These are phyloP conservation scores for Aspergillus texensis DNA, from an alignment of 2,329 filamentous ascomycete genomes.

Conservation along the genomic window DNA sequence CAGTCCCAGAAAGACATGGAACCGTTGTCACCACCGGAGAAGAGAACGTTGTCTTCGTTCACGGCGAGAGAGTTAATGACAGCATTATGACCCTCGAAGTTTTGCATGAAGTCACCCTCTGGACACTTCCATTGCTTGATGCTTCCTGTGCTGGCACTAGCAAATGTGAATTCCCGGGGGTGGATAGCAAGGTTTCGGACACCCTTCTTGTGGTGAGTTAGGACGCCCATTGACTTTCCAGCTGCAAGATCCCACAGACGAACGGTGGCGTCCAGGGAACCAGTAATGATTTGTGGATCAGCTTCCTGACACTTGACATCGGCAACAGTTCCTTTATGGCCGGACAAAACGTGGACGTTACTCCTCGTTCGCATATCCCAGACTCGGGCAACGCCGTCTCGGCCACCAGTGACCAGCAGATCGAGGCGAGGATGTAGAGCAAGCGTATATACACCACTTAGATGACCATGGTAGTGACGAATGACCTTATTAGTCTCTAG, in stretches of 20 bases:
- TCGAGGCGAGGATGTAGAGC: slow-evolving; percentile 93
- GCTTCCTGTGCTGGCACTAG: slow-evolving; percentile 83
- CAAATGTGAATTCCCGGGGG: slow-evolving; percentile 94
- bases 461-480: slow-evolving; percentile 93
- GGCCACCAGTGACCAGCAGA: slow-evolving; percentile 89
- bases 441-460: slow-evolving; percentile 93
- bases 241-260: slow-evolving; percentile 94
- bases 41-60: slow-evolving; percentile 93
- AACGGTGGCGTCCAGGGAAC: slow-evolving; percentile 89
- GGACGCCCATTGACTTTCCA: slow-evolving; percentile 90
- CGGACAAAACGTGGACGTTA: slow-evolving; percentile 90
- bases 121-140: slow-evolving; percentile 99
- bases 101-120: slow-evolving; percentile 98
- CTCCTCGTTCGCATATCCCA: slow-evolving; percentile 98
- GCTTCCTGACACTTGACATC: slow-evolving; percentile 92
- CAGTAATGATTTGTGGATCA: slow-evolving; percentile 91
- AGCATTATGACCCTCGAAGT: slow-evolving; percentile 93
- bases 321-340: slow-evolving; percentile 88
- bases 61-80: slow-evolving; percentile 94
- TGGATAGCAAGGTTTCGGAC: slow-evolving; percentile 83
- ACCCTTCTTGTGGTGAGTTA: slow-evolving; percentile 98
- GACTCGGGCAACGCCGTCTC: slow-evolving; percentile 90
- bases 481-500: slow-evolving; percentile 99
- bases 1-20: slow-evolving; percentile 99
- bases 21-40: slow-evolving; percentile 93